Evolutionary conservation across 805 yeast species (phyloP).

Genomic region (Priceomyces carsonii): DNA sequence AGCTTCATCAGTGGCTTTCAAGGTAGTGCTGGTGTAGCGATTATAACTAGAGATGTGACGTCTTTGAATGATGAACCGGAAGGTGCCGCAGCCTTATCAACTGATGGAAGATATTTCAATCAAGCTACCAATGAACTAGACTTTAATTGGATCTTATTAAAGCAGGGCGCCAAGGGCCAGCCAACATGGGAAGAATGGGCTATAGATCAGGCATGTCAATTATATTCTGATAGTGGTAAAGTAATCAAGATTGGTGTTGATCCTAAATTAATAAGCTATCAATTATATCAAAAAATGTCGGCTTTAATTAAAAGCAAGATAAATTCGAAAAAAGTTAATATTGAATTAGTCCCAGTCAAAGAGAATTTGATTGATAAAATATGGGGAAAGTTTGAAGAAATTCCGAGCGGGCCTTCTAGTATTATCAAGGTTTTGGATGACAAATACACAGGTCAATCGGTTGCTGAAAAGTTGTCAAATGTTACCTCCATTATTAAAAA

Average conservation of each 20-base stretch:
- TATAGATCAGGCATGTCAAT: slow-evolving; percentile 49
- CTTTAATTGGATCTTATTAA: slow-evolving; percentile 58
- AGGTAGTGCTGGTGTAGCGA: slow-evolving; percentile 64
- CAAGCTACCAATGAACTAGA: slow-evolving; percentile 62
- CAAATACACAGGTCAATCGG: slow-evolving; percentile 65
- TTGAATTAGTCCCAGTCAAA: slow-evolving; percentile 44
- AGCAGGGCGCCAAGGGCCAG: slow-evolving; percentile 50
- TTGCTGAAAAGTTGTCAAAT: slow-evolving; percentile 55
- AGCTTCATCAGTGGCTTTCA: slow-evolving; percentile 59
- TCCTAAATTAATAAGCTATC: slow-evolving; percentile 48
- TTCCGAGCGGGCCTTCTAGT: slow-evolving; percentile 54
- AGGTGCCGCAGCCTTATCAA: slow-evolving; percentile 55
- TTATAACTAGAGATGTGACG: slow-evolving; percentile 53
- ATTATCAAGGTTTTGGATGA: slow-evolving; percentile 52
- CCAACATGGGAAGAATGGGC: slow-evolving; percentile 64
- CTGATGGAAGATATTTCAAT: slow-evolving; percentile 62
- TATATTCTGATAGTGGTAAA: slow-evolving; percentile 47
- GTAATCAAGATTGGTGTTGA: slow-evolving; percentile 46
- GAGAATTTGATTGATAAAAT: slow-evolving; percentile 73
- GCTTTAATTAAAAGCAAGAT: slow-evolving; percentile 28
- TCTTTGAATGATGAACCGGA: slow-evolving; percentile 54
- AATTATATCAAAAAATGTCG: slow-evolving; percentile 31
- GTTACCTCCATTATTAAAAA: slow-evolving; percentile 30
- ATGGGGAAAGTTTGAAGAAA: slow-evolving; percentile 67
- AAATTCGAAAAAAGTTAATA: slow-evolving; percentile 27